Conservation (phyloP, 2,329 filamentous ascomycete species). For the Ascochyta fabae region DNA sequence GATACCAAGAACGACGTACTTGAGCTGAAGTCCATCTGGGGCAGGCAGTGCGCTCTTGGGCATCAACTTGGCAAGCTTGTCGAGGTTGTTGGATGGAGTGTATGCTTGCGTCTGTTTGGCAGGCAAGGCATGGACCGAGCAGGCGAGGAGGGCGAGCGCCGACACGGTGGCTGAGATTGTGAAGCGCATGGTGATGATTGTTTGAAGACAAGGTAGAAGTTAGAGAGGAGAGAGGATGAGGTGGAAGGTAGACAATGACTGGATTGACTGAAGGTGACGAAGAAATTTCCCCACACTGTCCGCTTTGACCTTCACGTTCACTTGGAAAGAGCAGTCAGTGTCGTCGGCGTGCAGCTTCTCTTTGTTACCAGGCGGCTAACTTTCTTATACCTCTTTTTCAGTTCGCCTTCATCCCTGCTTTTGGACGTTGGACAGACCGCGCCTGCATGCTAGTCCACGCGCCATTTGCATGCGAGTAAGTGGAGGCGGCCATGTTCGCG, state of each 20-base stretch:
- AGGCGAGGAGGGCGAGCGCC: constrained; percentile 26
- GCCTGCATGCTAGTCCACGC: constrained; percentile 34
- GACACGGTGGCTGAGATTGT: constrained; percentile 32
- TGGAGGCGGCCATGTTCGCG: constrained; percentile 29
- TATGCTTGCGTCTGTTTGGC: constrained; percentile 18
- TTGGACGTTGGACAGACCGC: constrained; percentile 38
- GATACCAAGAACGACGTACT: constrained; percentile 56
- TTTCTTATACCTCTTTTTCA: constrained; percentile 37
- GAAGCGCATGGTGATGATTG: constrained; percentile 38
- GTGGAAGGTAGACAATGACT: background rate
- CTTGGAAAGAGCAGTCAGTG: constrained; percentile 26
- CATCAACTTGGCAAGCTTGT: constrained; percentile 34
- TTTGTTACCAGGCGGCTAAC: constrained; percentile 24
- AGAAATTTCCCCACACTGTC: constrained; percentile 3
- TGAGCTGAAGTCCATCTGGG: constrained; percentile 45
- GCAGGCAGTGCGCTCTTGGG: constrained; percentile 40
- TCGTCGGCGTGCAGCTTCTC: constrained; percentile 20
- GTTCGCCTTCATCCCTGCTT: constrained; percentile 27
- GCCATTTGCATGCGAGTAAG: constrained; percentile 38
- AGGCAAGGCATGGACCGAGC: constrained; percentile 27
- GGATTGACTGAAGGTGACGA: constrained; percentile 4
- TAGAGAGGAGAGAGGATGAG: background rate
- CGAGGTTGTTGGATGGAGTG: constrained; percentile 28
- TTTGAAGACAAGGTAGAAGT: background rate
- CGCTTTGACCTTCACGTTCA: constrained; percentile 10